Evolutionary conservation across 495 filamentous ascomycete species (phyloP).

Genomic region (Penicillium psychrofluorescens): DNA sequence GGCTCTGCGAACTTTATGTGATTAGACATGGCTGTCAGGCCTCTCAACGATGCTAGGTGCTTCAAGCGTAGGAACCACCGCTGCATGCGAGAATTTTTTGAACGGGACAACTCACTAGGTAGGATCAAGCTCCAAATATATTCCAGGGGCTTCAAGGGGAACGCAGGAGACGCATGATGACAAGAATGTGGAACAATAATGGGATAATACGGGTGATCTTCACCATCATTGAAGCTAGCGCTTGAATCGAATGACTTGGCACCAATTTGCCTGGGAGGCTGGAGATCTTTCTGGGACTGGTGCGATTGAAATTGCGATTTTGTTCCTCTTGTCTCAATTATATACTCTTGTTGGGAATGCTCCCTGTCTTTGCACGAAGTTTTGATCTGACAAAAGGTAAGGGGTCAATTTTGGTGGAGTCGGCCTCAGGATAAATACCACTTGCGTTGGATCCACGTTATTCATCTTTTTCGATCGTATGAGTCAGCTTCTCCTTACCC

Average conservation of each 20-base stretch:
- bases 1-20: slow-evolving; percentile 20
- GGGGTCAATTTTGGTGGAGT: too few relatives aligned
- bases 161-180: slow-evolving; percentile 24
- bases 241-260: slow-evolving; percentile 14
- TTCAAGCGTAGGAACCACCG: slow-evolving; percentile 16
- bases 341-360: too few relatives aligned
- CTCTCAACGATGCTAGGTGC: slow-evolving; percentile 4
- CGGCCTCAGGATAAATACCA: too few relatives aligned
- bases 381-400: too few relatives aligned
- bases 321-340: too few relatives aligned
- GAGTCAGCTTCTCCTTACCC: too few relatives aligned
- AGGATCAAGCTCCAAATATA: slow-evolving; percentile 21
- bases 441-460: too few relatives aligned
- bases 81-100: slow-evolving; percentile 8
- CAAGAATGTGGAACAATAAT: slow-evolving; percentile 23
- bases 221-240: slow-evolving; percentile 24
- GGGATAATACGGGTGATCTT: slow-evolving; percentile 11
- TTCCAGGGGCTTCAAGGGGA: slow-evolving; percentile 23
- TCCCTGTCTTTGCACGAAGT: too few relatives aligned
- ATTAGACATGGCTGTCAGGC: slow-evolving; percentile 11
- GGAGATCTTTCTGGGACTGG: background rate
- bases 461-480: too few relatives aligned
- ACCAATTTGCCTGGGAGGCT: slow-evolving; percentile 2
- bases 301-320: too few relatives aligned
- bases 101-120: slow-evolving; percentile 13